Evolutionary conservation across 352 stramenopile genomes (phyloP), one percentile per base, ranked within the genome.

Genomic region (Achlya hypogyna): DNA sequence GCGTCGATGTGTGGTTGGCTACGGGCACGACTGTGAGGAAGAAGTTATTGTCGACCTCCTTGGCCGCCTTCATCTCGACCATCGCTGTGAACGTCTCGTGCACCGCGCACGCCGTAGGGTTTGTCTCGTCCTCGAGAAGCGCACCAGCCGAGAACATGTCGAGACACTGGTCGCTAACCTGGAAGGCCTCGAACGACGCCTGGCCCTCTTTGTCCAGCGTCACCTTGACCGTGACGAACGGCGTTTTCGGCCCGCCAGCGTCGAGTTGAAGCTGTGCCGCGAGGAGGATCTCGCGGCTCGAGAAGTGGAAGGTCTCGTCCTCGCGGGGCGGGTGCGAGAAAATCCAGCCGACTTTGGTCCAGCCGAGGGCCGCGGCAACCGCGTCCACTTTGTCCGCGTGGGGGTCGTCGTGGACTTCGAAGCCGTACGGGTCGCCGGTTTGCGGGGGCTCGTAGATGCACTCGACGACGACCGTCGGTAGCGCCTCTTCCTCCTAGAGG

Each of bases 61-160:
- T 80, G 2, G 89, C 78, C 12, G 83, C 72, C 74, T 98, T 98
- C 59, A 92, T 95, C 72, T 99, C 96, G 51, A 98, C 93, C 63
- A 99, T 91, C 34, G 95, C 96, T 20, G 96, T 98, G 74, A 99
- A 99, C 1, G 96, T 98, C 68, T 97, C 88, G 69, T 89, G 89
- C 5, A 99, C 82, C n/a, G 82, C 75, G 70, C 91, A 98, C 59
- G 81, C 80, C 77, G 93, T 96, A 5, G 91, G 89, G 76, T 99
- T 87, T 25, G 76, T 75, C 5, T 91, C 81, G 69, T 93, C 86
- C 56, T 97, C 81, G 47, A 95, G 72, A 34, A 98, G 66, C 38
- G 93, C 96, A 62, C 96, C 95, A 66, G 96, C 91, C 23, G 93
- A 95, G 40, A 97, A 98, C 96, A 99, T 99, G 64, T 98, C 95